These are phyloP conservation scores for Eimeria acervulina DNA, from an alignment of 169 alveolate genomes.

Conservation along the genomic window DNA sequence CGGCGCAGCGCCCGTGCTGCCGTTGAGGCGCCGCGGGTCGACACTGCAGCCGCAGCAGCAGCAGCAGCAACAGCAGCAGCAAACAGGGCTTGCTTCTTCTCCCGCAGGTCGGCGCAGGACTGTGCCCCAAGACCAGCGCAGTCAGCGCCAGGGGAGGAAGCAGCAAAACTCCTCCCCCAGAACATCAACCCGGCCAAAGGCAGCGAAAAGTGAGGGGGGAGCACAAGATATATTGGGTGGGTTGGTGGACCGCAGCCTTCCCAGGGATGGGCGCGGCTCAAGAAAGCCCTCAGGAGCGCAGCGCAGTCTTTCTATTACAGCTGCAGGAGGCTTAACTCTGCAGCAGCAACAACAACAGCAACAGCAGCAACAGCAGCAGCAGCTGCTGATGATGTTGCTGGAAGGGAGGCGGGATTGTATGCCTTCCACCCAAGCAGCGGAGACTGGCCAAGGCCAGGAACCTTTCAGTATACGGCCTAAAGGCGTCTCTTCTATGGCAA, in stretches of 20 bases:
- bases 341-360: constrained; percentile 40
- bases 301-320: constrained; percentile 4
- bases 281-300: constrained; percentile 35
- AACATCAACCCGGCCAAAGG: background rate
- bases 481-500: constrained; percentile 12
- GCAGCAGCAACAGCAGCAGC: constrained; percentile 60
- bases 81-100: constrained; percentile 1
- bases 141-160: constrained; percentile 59
- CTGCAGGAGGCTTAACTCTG: background rate
- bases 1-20: constrained; percentile 15
- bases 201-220: constrained; percentile 53
- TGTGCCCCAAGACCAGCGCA: constrained; percentile 50
- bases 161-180: constrained; percentile 52
- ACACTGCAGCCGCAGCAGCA: constrained; percentile 50
- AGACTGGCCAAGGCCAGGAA: background rate
- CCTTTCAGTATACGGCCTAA: background rate
- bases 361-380: constrained; percentile 62
- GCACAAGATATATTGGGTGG: background rate
- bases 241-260: constrained; percentile 19
- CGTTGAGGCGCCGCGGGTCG: constrained; percentile 29
- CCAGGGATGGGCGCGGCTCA: constrained; percentile 29
- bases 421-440: background rate
- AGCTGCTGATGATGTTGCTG: constrained; percentile 44
- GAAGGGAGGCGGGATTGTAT: constrained; percentile 2
- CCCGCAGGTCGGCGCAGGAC: constrained; percentile 56